phyloP scores from a whole-genome alignment of 306 rosid species.

The Acmispon strigosus region DNA sequence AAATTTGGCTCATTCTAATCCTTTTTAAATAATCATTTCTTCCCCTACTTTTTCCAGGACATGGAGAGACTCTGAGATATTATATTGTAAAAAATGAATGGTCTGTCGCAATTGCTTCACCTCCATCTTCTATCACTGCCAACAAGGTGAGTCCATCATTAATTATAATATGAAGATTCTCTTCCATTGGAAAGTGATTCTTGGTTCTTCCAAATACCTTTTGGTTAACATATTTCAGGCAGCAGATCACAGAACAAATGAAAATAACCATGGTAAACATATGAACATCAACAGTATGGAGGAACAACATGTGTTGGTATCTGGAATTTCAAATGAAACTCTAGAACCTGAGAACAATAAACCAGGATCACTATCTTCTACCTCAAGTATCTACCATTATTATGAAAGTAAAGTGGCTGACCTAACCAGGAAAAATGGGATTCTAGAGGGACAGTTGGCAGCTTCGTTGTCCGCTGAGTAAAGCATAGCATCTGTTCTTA shows the following conservation, averaged over 20 bases:
- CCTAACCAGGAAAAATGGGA: slow-evolving; percentile 69
- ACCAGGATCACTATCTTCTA: slow-evolving; percentile 47
- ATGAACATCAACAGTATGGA: slow-evolving; percentile 27
- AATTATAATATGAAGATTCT: background rate
- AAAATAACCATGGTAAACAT: slow-evolving; percentile 33
- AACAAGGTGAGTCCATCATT: slow-evolving; percentile 29
- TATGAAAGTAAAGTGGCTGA: slow-evolving; percentile 72
- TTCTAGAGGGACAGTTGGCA: slow-evolving; percentile 78
- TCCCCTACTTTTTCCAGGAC: slow-evolving; percentile 42
- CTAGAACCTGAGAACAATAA: slow-evolving; percentile 53
- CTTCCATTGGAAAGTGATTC: background rate
- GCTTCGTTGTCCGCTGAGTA: slow-evolving; percentile 70
- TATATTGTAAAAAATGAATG: slow-evolving; percentile 74
- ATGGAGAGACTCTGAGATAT: slow-evolving; percentile 74
- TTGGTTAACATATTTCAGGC: slow-evolving; percentile 34
- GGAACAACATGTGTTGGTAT: slow-evolving; percentile 24
- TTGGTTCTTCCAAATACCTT: slow-evolving; percentile 1
- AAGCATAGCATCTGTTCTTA: slow-evolving; percentile 58
- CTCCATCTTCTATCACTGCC: slow-evolving; percentile 70
- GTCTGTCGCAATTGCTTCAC: slow-evolving; percentile 61
- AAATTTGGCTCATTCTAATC: background rate
- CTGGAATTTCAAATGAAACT: slow-evolving; percentile 40
- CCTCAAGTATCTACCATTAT: slow-evolving; percentile 56
- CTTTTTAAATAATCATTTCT: background rate
- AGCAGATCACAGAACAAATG: slow-evolving; percentile 43